Evolutionary conservation across 2,329 filamentous ascomycete genomes (phyloP), one percentile per base, ranked within the genome.

Genomic region (Verticillium albo-atrum): DNA sequence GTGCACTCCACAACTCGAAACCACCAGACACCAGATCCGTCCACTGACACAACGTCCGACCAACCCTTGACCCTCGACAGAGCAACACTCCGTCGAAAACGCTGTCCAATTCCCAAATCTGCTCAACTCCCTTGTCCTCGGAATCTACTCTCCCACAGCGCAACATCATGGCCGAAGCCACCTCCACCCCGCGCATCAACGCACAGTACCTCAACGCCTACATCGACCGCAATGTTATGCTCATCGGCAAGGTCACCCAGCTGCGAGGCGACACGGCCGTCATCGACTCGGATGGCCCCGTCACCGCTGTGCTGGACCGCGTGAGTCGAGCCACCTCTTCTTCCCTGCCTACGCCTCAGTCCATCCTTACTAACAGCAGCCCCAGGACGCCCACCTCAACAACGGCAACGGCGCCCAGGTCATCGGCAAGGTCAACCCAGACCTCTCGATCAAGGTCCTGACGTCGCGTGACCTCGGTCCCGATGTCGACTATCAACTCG

Each of bases 171-270:
- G 82, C 74, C 15, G 75, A 93, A 70, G 78, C 88, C 68, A 87
- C 79, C 61, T 81, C 82, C 27, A 85, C 92, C 55, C 94, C 95
- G 30, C 92, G 95, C 74, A 86, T 97, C 72, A 91, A 90, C 54
- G 89, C 90, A 57, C 78, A 82, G 47, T 90, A 94, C 75, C 89
- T 98, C 60, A 86, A 92, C 71, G 82, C 82, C 69, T 96, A 93
- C 77, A 81, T 87, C 65, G 81, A 82, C 65, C 83, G 85, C 65
- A 90, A 90, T 63, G 90, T 98, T 63, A 92, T 92, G 67, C 81
- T 98, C 58, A 82, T 96, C 5, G 95, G 95, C 68, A 92, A 89
- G 68, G 92, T 98, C 54, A 84, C 85, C 4, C 88, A 95, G 68
- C 81, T 98, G 26, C 88, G 88, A 56, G 93, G 93, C 65, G 90